These are phyloP conservation scores for Psilocybe mexicana DNA, from an alignment of 1,284 basidiomycete species.

Conservation along the genomic window DNA sequence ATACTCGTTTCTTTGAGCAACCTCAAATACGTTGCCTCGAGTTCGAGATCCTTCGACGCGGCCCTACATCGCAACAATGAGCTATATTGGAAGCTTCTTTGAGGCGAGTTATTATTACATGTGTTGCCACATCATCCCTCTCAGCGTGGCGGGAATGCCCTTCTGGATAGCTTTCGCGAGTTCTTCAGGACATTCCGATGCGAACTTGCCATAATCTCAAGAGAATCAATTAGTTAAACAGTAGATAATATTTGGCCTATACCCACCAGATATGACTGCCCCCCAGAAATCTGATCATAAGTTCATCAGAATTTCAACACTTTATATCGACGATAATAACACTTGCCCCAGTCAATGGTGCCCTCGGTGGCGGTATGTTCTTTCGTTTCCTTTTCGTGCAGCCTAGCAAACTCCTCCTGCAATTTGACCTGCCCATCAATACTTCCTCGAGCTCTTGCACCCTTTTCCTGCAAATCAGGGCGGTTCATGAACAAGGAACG, in stretches of 20 bases:
- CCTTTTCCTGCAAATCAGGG: constrained; percentile 45
- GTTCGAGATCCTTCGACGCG: constrained; percentile 85
- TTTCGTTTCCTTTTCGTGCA: constrained; percentile 51
- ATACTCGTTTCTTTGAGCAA: constrained; percentile 82
- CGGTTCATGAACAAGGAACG: constrained; percentile 50
- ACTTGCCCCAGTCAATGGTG: constrained; percentile 77
- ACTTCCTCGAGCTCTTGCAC: constrained; percentile 43
- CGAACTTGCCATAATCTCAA: constrained; percentile 83
- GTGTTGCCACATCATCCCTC: constrained; percentile 98
- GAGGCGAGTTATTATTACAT: constrained; percentile 58
- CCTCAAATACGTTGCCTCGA: constrained; percentile 85
- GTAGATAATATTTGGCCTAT: neutral
- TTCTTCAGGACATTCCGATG: constrained; percentile 73
- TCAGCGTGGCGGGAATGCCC: constrained; percentile 83
- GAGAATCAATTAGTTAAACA: neutral
- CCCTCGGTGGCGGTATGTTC: constrained; percentile 33
- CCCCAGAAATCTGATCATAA: constrained; percentile 88
- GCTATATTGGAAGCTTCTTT: neutral
- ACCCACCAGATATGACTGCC: constrained; percentile 79
- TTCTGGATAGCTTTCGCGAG: constrained; percentile 89
- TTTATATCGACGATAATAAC: neutral
- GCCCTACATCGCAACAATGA: constrained; percentile 48
- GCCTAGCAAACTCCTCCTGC: constrained; percentile 67
- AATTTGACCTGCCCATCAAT: constrained; percentile 67
- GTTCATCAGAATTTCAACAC: constrained; percentile 8